Evolutionary conservation across 176 grass and related monocot species (phyloP).

Genomic region (Rhynchospora pubera): DNA sequence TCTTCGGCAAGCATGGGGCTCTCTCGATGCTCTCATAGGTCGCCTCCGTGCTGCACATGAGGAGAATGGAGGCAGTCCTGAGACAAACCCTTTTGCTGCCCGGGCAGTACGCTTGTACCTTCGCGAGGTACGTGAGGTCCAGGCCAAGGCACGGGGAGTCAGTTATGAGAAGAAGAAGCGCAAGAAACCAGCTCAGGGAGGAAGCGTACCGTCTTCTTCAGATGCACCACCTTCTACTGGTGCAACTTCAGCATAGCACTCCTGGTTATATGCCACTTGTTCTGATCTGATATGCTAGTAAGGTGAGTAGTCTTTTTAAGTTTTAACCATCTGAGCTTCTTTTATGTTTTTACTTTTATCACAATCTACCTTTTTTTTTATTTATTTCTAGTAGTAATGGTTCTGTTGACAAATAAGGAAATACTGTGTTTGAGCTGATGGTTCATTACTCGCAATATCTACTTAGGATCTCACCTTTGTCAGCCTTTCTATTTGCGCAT

Average conservation of each 20-base stretch:
- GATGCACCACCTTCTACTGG: background rate
- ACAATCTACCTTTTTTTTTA: background rate
- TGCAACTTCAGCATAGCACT: slow-evolving; percentile 2
- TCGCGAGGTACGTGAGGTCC: slow-evolving; percentile 23
- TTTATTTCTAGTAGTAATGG: background rate
- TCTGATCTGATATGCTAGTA: slow-evolving; percentile 11
- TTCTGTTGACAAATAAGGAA: slow-evolving; percentile 5
- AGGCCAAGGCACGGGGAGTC: slow-evolving; percentile 15
- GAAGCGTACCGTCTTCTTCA: background rate
- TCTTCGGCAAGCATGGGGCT: slow-evolving; percentile 24
- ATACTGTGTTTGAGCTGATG: slow-evolving; percentile 11
- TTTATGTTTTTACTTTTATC: background rate
- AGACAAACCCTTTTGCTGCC: slow-evolving; percentile 19
- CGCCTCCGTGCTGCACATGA: slow-evolving; percentile 20
- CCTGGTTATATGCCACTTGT: background rate
- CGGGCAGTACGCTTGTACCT: slow-evolving; percentile 23
- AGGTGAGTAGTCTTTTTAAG: background rate
- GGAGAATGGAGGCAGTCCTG: slow-evolving; percentile 19
- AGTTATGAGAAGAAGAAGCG: slow-evolving; percentile 25
- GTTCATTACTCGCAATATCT: slow-evolving; percentile 2
- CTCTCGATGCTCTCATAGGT: slow-evolving; percentile 22
- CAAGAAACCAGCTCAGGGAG: slow-evolving; percentile 12
- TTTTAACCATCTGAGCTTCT: background rate
- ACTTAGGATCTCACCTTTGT: slow-evolving; percentile 1
- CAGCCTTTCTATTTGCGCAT: background rate